Evolutionary conservation across 192 early-diverging fungal species (phyloP).

Genomic region (Tieghemiomyces parasiticus): DNA sequence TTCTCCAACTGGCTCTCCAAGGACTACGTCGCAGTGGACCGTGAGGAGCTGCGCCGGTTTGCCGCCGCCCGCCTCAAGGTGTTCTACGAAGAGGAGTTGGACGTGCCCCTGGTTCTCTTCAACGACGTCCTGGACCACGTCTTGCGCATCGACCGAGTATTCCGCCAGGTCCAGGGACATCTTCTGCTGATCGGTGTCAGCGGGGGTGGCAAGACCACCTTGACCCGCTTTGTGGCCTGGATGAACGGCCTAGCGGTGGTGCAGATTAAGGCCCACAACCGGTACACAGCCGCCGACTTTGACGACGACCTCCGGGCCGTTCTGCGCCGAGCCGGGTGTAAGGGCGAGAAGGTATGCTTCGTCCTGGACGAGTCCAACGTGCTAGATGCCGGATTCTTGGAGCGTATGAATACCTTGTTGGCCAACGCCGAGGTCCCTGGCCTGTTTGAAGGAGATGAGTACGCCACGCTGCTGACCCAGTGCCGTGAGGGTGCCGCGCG

Average conservation of each 20-base stretch:
- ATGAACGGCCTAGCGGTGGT: slow-evolving; percentile 95
- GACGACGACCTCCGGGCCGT: slow-evolving; percentile 93
- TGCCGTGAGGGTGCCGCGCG: slow-evolving; percentile 89
- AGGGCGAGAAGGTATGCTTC: slow-evolving; percentile 96
- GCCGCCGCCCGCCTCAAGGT: slow-evolving; percentile 86
- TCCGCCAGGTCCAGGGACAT: slow-evolving; percentile 96
- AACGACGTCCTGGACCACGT: slow-evolving; percentile 97
- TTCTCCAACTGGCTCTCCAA: slow-evolving; percentile 98
- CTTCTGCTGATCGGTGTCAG: slow-evolving; percentile 94
- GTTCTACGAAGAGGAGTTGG: slow-evolving; percentile 99
- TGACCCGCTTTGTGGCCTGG: slow-evolving; percentile 99
- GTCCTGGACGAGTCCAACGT: slow-evolving; percentile 98
- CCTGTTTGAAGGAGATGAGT: slow-evolving; percentile 98
- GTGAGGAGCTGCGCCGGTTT: slow-evolving; percentile 82
- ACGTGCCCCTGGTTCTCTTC: slow-evolving; percentile 91
- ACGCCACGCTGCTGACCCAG: slow-evolving; percentile 77
- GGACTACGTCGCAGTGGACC: slow-evolving; percentile 77
- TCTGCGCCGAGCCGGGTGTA: slow-evolving; percentile 80
- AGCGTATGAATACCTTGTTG: slow-evolving; percentile 98
- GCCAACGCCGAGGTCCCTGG: slow-evolving; percentile 99
- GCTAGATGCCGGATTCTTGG: slow-evolving; percentile 90
- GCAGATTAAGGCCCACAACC: slow-evolving; percentile 97
- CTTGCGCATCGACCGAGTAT: slow-evolving; percentile 94
- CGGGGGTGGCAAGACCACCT: slow-evolving; percentile 94
- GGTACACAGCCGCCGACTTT: slow-evolving; percentile 92